Percentiles rank a stretch among this genome's conserved stretches.
Evolutionary conservation across 2,329 filamentous ascomycete species (phyloP).

Genomic region (Macrophomina tecta): DNA sequence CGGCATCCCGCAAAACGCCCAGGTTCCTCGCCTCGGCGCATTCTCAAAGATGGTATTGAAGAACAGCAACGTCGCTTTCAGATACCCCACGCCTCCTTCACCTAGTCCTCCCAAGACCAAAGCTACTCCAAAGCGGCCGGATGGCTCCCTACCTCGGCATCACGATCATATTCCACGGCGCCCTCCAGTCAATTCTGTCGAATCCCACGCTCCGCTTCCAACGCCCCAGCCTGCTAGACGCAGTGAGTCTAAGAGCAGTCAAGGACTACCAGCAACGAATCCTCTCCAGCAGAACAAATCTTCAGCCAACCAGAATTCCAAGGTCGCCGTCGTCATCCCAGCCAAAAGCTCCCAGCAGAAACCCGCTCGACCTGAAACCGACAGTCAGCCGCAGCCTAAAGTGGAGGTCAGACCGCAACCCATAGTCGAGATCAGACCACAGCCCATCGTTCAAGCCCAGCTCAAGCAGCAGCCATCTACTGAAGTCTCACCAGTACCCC

Average conservation of each 20-base stretch:
- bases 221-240: background rate
- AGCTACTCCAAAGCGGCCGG: background rate
- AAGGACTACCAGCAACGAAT: background rate
- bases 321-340: constrained; percentile 24
- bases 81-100: constrained; percentile 33
- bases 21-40: constrained; percentile 48
- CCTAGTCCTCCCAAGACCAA: constrained; percentile 1
- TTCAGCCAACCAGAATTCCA: background rate
- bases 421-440: constrained; percentile 3
- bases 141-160: background rate
- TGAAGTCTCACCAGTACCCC: constrained; percentile 29
- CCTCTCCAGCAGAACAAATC: constrained; percentile 1
- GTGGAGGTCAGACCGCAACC: background rate
- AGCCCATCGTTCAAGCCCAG: constrained; percentile 3
- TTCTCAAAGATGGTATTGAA: constrained; percentile 63
- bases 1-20: background rate
- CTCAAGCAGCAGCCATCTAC: constrained; percentile 3
- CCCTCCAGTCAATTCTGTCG: background rate
- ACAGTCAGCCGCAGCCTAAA: background rate
- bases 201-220: background rate
- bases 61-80: constrained; percentile 45
- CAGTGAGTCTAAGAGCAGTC: background rate
- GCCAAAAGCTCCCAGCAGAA: constrained; percentile 8
- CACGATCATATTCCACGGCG: background rate
- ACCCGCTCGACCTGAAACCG: background rate